phyloP scores from a whole-genome alignment of 129 eudicot genomes.

The Deinandra increscens region DNA sequence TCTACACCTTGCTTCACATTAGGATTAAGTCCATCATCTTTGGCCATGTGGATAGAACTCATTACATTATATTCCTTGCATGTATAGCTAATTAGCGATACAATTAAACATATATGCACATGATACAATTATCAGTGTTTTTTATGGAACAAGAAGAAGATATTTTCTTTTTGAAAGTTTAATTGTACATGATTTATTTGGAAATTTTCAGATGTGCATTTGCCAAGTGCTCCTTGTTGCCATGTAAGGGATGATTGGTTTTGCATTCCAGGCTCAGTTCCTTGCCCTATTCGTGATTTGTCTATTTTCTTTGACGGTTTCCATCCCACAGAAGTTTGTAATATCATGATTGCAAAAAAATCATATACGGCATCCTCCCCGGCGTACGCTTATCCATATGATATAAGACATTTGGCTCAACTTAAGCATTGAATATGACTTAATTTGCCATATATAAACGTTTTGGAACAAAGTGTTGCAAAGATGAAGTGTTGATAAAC shows the following conservation, averaged over 20 bases:
- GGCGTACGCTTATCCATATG: conserved; percentile 28
- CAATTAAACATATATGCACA: not conserved
- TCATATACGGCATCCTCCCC: conserved; percentile 22
- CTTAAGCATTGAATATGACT: conserved; percentile 21
- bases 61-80: not conserved
- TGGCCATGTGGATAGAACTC: not conserved
- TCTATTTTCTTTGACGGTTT: conserved; percentile 31
- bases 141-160: not conserved
- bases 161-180: not conserved
- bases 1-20: no score
- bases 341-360: conserved; percentile 20
- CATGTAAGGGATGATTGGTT: conserved; percentile 19
- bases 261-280: conserved; percentile 24
- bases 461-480: not conserved
- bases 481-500: not conserved
- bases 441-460: not conserved
- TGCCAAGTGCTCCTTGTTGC: conserved; percentile 30
- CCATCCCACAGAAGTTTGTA: conserved; percentile 31
- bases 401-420: conserved; percentile 33
- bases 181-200: not conserved
- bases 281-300: conserved; percentile 17
- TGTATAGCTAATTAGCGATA: not conserved
- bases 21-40: no score
- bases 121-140: not conserved
- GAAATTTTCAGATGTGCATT: conserved; percentile 24